These are phyloP conservation scores for Beauveria bassiana DNA, from an alignment of 2,329 filamentous ascomycete genomes.

Conservation along the genomic window DNA sequence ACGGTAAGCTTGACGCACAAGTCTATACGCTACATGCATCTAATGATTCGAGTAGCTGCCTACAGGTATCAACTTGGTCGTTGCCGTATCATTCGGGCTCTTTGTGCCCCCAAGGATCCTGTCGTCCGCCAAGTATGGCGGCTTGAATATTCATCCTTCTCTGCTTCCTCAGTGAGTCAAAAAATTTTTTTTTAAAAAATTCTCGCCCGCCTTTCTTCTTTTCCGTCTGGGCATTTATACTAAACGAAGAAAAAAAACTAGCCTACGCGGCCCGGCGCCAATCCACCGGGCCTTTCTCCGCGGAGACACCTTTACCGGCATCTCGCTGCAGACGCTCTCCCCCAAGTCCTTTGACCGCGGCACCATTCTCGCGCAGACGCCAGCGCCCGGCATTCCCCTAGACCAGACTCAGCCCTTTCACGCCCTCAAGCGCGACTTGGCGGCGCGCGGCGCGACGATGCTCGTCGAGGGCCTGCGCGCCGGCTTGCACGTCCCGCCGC, in stretches of 20 bases:
- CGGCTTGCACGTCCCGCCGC: slow-evolving; percentile 57
- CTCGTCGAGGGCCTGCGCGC: slow-evolving; percentile 58
- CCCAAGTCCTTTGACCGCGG: slow-evolving; percentile 71
- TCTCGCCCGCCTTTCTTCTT: background rate
- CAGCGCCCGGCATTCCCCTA: slow-evolving; percentile 47
- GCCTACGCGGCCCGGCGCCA: slow-evolving; percentile 77
- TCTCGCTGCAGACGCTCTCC: slow-evolving; percentile 84
- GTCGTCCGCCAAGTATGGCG: slow-evolving; percentile 64
- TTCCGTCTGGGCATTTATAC: background rate
- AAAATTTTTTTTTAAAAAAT: too few species aligned
- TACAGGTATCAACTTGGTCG: slow-evolving; percentile 61
- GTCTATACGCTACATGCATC: background rate
- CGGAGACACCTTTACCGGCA: slow-evolving; percentile 54
- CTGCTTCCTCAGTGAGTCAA: slow-evolving; percentile 66
- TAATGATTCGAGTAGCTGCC: slow-evolving; percentile 40
- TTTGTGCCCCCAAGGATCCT: slow-evolving; percentile 77
- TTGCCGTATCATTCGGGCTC: slow-evolving; percentile 91
- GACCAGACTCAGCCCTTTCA: slow-evolving; percentile 35
- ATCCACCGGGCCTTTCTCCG: slow-evolving; percentile 75
- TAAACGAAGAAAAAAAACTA: slow-evolving; percentile 22
- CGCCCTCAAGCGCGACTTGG: slow-evolving; percentile 41
- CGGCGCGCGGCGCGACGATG: slow-evolving; percentile 59
- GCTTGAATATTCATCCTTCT: slow-evolving; percentile 89
- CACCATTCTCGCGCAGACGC: slow-evolving; percentile 62
- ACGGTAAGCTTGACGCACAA: slow-evolving; percentile 39